Evolutionary conservation across 139 green algal species (phyloP), one percentile per base, ranked within the genome.

Genomic region (Yamagishiella unicocca): DNA sequence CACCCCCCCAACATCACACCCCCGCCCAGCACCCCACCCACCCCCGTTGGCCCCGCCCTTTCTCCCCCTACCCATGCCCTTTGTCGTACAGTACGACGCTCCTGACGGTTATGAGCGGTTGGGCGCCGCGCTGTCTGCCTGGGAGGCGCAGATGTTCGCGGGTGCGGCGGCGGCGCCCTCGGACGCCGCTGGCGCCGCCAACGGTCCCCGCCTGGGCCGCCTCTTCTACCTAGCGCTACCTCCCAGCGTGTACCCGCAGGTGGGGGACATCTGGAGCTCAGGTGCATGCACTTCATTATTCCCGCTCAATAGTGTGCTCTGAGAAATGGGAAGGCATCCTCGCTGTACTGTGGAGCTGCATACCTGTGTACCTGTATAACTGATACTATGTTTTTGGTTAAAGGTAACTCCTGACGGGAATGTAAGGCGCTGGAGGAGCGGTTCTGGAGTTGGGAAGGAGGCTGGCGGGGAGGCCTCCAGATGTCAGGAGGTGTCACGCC

Each of bases 221-320:
- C 93, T 99, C 1, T 99, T 98, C 92, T 99, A 99, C 90, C 89
- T 99, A 53, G 97, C 98, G 0, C 94, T 99, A 75, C 98, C 98
- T 14, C 97, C 98, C 19, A 93, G 90, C 8, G 97, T 98, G n/a
- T 99, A 99, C 92, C 97, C 96, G 2, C 66, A 96, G 88, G 98
- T 97, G 75, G 0, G 84, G 37, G n/a, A n/a, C n/a, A n/a, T n/a
- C n/a, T n/a, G n/a, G n/a, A n/a, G n/a, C n/a, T n/a, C n/a, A n/a
- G n/a, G n/a, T n/a, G n/a, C n/a, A n/a, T n/a, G n/a, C n/a, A n/a
- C n/a, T n/a, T n/a, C n/a, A n/a, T n/a, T n/a, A n/a, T n/a, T n/a
- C n/a, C n/a, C n/a, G n/a, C n/a, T n/a, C n/a, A n/a, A n/a, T n/a
- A n/a, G n/a, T n/a, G n/a, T n/a, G n/a, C n/a, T n/a, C n/a, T n/a